Conservation (phyloP, 2,329 filamentous ascomycete species). For the Lecanicillium sp. region DNA sequence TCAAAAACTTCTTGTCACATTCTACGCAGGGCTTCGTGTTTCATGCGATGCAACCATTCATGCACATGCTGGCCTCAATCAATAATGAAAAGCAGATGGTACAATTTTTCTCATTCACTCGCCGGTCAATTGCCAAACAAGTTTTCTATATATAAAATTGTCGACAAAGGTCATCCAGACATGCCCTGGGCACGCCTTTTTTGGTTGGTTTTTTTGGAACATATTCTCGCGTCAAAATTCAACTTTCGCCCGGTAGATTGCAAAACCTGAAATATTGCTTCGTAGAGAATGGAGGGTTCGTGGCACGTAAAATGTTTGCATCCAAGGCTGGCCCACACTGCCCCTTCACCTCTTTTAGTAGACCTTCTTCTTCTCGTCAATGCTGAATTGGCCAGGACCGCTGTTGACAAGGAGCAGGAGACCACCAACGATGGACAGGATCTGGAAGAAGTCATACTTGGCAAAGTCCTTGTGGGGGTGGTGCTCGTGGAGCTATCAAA, state of each 20-base stretch:
- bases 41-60: too few species aligned
- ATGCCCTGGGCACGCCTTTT: background rate
- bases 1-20: too few species aligned
- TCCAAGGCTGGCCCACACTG: background rate
- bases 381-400: constrained; percentile 93
- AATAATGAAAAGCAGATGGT: constrained; percentile 3
- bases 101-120: constrained; percentile 7
- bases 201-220: too few species aligned
- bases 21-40: too few species aligned
- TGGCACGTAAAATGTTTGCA: constrained; percentile 1
- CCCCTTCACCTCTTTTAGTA: constrained; percentile 50
- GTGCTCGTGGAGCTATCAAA: constrained; percentile 75
- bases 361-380: constrained; percentile 99
- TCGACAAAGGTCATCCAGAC: constrained; percentile 1
- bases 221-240: too few species aligned
- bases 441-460: constrained; percentile 99
- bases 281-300: background rate
- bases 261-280: background rate
- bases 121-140: constrained; percentile 5
- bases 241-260: background rate
- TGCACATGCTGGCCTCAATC: too few species aligned
- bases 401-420: constrained; percentile 96
- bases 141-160: constrained; percentile 9
- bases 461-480: constrained; percentile 99
- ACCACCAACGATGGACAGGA: constrained; percentile 94